These are phyloP conservation scores for Apiotrichum akiyoshidainum DNA, from an alignment of 1,284 basidiomycete species.

Conservation along the genomic window DNA sequence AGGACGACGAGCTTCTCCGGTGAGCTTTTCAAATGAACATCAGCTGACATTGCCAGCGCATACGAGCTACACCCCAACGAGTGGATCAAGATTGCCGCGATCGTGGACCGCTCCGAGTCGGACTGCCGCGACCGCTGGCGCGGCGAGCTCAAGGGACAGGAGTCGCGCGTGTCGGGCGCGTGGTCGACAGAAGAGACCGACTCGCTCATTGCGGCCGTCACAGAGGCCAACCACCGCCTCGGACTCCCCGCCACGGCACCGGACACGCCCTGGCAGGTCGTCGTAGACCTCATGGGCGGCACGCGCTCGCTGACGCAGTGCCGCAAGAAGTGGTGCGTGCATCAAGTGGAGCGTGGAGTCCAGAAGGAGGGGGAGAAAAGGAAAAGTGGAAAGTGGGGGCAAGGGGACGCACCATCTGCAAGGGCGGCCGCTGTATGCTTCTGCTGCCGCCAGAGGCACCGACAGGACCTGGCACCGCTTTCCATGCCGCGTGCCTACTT, in stretches of 20 bases:
- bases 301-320: constrained; percentile 27
- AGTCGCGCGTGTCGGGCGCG: constrained; percentile 20
- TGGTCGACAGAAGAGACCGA: constrained; percentile 29
- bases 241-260: constrained; percentile 18
- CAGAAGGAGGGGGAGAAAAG: too few relatives aligned
- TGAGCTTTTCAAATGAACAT: constrained; percentile 13
- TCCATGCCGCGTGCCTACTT: too few relatives aligned
- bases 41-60: constrained; percentile 24
- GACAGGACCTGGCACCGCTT: too few relatives aligned
- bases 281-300: constrained; percentile 27
- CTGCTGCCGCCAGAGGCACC: too few relatives aligned
- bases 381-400: too few relatives aligned
- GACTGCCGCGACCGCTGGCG: constrained; percentile 42
- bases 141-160: constrained; percentile 24
- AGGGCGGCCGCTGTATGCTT: too few relatives aligned
- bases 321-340: constrained; percentile 32
- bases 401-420: neutral
- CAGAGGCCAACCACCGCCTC: constrained; percentile 22
- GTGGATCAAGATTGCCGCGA: constrained; percentile 38
- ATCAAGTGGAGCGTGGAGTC: too few relatives aligned
- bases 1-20: constrained; percentile 36
- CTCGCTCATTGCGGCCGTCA: constrained; percentile 21
- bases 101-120: constrained; percentile 35
- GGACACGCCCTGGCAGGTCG: constrained; percentile 36
- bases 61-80: constrained; percentile 29